Conservation (phyloP, 2,329 filamentous ascomycete species). For the Cytospora mali region DNA sequence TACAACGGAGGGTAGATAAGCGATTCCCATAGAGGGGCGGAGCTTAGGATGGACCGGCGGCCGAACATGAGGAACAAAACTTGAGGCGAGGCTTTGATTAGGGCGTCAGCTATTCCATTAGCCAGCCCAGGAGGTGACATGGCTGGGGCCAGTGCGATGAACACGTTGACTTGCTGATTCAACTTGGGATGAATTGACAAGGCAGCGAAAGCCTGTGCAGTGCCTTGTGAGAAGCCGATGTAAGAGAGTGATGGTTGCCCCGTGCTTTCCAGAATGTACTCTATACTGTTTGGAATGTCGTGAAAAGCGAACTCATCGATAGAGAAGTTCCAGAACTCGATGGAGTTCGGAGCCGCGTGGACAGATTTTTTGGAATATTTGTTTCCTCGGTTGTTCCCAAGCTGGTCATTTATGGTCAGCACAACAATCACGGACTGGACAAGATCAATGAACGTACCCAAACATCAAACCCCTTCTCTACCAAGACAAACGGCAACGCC, state of each 20-base stretch:
- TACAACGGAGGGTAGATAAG: constrained; percentile 95
- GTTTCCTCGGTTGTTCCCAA: constrained; percentile 97
- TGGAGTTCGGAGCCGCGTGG: constrained; percentile 70
- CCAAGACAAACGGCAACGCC: constrained; percentile 84
- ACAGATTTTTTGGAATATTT: constrained; percentile 98
- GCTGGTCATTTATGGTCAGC: constrained; percentile 47
- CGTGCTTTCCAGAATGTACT: constrained; percentile 86
- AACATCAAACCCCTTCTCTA: constrained; percentile 91
- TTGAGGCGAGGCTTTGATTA: constrained; percentile 91
- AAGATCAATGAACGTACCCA: constrained; percentile 63
- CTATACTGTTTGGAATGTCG: constrained; percentile 93
- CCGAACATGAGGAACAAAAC: constrained; percentile 93
- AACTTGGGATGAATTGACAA: constrained; percentile 89
- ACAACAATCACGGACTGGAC: constrained; percentile 30
- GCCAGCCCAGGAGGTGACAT: constrained; percentile 93
- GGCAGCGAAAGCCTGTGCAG: constrained; percentile 93
- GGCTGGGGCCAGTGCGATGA: constrained; percentile 92
- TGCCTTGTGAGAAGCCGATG: constrained; percentile 96
- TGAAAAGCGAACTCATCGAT: constrained; percentile 98
- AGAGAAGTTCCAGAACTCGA: constrained; percentile 93
- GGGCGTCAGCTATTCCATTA: constrained; percentile 87
- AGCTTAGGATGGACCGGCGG: constrained; percentile 85
- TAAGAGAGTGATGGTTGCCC: constrained; percentile 85
- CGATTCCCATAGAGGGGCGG: constrained; percentile 95
- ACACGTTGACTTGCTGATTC: constrained; percentile 92